Evolutionary conservation across 768 basidiomycete genomes (phyloP).

Genomic region (Pleurotus cornucopiae): DNA sequence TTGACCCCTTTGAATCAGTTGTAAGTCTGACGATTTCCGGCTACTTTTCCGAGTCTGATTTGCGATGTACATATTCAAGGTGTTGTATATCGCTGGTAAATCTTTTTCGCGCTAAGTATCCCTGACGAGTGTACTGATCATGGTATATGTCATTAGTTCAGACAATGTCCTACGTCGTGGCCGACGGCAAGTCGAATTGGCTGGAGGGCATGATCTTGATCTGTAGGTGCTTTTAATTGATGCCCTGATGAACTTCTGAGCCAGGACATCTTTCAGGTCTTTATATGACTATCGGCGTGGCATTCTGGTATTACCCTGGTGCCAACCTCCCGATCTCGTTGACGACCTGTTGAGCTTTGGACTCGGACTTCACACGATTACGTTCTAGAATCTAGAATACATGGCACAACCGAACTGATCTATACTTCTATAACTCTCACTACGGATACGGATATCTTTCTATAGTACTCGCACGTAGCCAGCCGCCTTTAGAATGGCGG

Average conservation of each 20-base stretch:
- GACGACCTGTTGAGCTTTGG: not conserved
- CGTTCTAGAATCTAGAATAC: too few species aligned
- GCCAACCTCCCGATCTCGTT: not conserved
- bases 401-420: too few species aligned
- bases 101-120: conserved; percentile 1
- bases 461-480: too few species aligned
- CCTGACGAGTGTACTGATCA: not conserved
- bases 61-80: conserved; percentile 11
- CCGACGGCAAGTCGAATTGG: conserved; percentile 83
- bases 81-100: conserved; percentile 32
- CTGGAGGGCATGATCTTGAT: conserved; percentile 61
- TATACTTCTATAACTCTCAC: too few species aligned
- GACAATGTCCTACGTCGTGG: conserved; percentile 77
- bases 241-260: not conserved
- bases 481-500: too few species aligned
- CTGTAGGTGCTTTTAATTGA: conserved; percentile 1
- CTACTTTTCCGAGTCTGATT: not conserved
- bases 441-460: too few species aligned
- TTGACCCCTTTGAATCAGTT: conserved; percentile 82
- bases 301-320: conserved; percentile 70
- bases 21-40: conserved; percentile 24
- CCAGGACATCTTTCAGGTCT: conserved; percentile 35
- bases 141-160: conserved; percentile 42
- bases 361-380: too few species aligned
- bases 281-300: conserved; percentile 68